Evolutionary conservation across 2,329 filamentous ascomycete species (phyloP).

Genomic region (Corynespora cassiicola): DNA sequence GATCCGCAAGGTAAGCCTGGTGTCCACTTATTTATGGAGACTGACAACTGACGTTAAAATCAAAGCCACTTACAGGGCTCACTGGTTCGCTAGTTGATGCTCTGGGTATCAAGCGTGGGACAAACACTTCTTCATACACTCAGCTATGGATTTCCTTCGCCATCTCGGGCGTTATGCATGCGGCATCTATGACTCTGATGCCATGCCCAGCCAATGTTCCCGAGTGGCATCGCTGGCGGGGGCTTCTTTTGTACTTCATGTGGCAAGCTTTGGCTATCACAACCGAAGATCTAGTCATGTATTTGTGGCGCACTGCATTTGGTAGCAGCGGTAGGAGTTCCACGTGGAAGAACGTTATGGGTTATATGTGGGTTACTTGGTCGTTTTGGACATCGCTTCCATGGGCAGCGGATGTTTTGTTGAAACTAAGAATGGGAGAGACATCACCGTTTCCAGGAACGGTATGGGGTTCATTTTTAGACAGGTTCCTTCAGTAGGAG

Average conservation of each 20-base stretch:
- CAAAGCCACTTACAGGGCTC: conserved; percentile 5
- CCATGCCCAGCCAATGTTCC: conserved; percentile 13
- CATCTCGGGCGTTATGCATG: conserved; percentile 17
- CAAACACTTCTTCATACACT: conserved; percentile 8
- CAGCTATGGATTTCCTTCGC: conserved; percentile 11
- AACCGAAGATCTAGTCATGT: conserved; percentile 15
- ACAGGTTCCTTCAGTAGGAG: no score
- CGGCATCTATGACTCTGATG: conserved; percentile 9
- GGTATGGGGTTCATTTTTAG: no score
- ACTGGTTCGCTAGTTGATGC: background rate
- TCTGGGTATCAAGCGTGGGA: conserved; percentile 9
- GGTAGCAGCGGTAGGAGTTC: background rate
- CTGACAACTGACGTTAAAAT: no score
- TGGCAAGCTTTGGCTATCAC: conserved; percentile 19
- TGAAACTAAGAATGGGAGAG: conserved; percentile 9
- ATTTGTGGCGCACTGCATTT: conserved; percentile 5
- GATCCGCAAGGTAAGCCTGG: conserved; percentile 10
- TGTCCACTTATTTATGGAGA: no score
- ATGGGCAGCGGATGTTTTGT: conserved; percentile 9
- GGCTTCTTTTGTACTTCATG: conserved; percentile 17
- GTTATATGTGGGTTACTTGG: conserved; percentile 10
- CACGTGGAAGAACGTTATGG: background rate
- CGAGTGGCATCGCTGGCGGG: conserved; percentile 5
- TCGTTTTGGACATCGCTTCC: conserved; percentile 9
- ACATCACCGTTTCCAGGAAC: no score